Base-by-base conservation (phyloP, 2,329 filamentous ascomycete species). In the Fusarium mangiferae region DNA sequence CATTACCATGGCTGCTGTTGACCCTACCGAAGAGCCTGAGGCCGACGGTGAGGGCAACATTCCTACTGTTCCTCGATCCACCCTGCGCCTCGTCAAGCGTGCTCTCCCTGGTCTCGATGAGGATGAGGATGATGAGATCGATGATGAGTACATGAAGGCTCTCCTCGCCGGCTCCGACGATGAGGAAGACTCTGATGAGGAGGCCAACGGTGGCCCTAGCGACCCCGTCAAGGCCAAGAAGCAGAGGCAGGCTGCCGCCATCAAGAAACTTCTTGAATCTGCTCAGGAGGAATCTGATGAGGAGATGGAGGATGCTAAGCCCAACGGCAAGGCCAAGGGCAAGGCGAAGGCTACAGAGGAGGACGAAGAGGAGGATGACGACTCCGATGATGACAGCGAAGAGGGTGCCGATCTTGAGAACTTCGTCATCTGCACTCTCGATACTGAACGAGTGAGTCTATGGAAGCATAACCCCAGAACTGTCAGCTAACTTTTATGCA, bases 1-100 rank as follows among this genome's bases (percentile, higher is more conserved):
- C 83, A 94, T 99, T 81, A 98, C 95, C 80, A 99, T 99, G 96
- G 96, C 97, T 80, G 96, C 96, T 75, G 92, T 99, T 82, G 96
- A 99, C 82, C 96, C 96, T 66, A 94, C 90, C 80, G 93, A 93
- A 78, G 88, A 90, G 78, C 89, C 91, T 41, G 89, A 94, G 82
- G 87, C 87, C 67, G 91, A 92, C 76, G 87, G 88, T 66, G 88
- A 89, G 59, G 88, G 87, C 78, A 90, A 91, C 79, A 84, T 89
- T 68, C 89, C 89, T 78, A 83, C 85, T 66, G 84, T 91, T 71
- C 89, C 92, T 78, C 93, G 95, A 78, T 93, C 96, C 61, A 99
- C 96, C 58, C 87, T 99, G 79, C 98, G 96, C 86, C 89, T 99
- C 77, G 89, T 98, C 82, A 96, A 96, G 83, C 89, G 92, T 81